Evolutionary conservation across 2,329 filamentous ascomycete genomes (phyloP), one percentile per base, ranked within the genome.

Genomic region (Pseudogymnoascus sp.): DNA sequence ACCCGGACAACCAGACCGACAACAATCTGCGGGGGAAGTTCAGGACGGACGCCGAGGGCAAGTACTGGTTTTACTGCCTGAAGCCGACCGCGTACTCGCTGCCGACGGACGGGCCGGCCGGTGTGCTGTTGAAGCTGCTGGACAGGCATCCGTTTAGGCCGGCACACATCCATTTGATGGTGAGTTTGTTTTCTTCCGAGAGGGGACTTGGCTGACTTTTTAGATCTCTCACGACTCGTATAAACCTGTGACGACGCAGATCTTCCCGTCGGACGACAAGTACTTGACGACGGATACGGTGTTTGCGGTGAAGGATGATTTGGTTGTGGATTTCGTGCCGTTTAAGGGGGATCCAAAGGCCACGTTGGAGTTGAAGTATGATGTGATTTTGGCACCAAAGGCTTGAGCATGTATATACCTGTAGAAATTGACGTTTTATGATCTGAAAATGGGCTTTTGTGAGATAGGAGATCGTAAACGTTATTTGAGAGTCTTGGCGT

Each of bases 1-100:
- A 91, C 74, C 87, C 86, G 0, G 82, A 86, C 63, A 85, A 84
- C 76, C 87, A 90, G 79, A 76, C 77, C 60, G 83, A 84, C 72
- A 88, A 90, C 81, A 91, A 91, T 79, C 80, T 91, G 44, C 83
- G 88, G 47, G 88, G 88, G 73, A 91, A 90, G 78, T 91, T 91
- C 79, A 82, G 81, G 69, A 84, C 86, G 67, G 83, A 90, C 74
- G 82, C 82, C 69, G 81, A 90, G 66, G 88, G 88, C 69, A 81
- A 86, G 73, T 89, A 87, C 76, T 82, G 79, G 76, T 87, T 89
- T 76, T 90, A 90, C 82, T 90, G 87, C 80, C 83, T 87, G 71
- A 81, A 88, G 75, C 88, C 88, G 0, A 90, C 88, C 0, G 84
- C 86, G 4, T 91, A 91, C 77, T 86, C 86, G 40, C 79, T 91